These are phyloP conservation scores for Paratinospora sagittata DNA, from an alignment of 164 flowering plant genomes.

Conservation along the genomic window DNA sequence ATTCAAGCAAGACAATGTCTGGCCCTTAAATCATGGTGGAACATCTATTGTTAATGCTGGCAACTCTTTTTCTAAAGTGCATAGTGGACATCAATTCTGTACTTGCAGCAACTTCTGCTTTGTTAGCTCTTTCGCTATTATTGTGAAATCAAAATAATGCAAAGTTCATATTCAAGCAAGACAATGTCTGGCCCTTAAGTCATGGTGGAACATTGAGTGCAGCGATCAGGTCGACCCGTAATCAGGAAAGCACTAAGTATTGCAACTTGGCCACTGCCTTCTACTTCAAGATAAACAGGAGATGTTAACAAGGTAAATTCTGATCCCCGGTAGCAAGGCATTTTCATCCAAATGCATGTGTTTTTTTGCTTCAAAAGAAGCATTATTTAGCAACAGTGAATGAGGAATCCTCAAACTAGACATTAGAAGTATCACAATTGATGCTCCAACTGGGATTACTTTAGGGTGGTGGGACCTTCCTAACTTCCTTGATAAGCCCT, in stretches of 20 bases:
- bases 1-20: no score
- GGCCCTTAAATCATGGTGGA: no score
- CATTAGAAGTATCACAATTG: neutral
- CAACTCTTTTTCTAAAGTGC: no score
- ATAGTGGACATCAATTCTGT: no score
- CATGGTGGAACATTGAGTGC: neutral
- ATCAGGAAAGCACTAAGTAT: neutral
- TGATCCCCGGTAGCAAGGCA: neutral
- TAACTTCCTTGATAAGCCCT: neutral
- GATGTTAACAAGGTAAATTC: neutral
- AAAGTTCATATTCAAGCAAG: no score
- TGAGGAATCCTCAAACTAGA: neutral
- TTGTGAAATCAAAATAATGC: no score
- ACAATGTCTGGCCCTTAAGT: no score
- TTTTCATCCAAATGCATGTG: neutral
- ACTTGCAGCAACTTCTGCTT: no score
- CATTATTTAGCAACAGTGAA: neutral
- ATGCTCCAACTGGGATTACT: neutral
- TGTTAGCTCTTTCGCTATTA: no score
- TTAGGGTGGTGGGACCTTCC: neutral
- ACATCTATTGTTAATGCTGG: no score
- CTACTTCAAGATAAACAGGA: neutral
- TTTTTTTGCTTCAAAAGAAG: neutral
- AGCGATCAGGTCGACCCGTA: neutral
- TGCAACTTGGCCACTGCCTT: neutral